Conservation (phyloP, 768 basidiomycete species). For the Mycena rebaudengoi region DNA sequence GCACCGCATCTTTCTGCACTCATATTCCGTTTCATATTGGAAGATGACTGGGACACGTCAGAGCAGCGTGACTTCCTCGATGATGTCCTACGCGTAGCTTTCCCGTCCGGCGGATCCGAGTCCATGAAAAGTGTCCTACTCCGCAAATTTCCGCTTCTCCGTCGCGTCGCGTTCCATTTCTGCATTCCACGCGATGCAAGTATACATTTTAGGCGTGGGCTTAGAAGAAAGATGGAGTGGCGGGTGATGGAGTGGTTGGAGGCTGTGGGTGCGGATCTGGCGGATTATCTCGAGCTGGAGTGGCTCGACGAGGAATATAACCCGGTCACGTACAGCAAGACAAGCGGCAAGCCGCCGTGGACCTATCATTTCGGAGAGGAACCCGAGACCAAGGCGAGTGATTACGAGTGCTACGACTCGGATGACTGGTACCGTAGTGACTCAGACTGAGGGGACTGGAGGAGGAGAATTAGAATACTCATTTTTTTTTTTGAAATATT, state of each 20-base stretch:
- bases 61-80: background rate
- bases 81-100: background rate
- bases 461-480: too few relatives aligned
- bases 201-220: slow-evolving; percentile 10
- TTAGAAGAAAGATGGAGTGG: slow-evolving; percentile 5
- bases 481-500: too few relatives aligned
- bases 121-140: background rate
- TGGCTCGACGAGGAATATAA: background rate
- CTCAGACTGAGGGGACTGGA: too few relatives aligned
- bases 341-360: slow-evolving; percentile 12
- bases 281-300: background rate
- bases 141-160: background rate
- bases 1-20: slow-evolving; percentile 5
- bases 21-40: background rate
- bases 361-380: background rate
- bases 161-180: background rate
- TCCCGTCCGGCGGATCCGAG: background rate
- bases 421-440: too few relatives aligned
- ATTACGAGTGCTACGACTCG: too few relatives aligned
- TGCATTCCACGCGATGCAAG: background rate
- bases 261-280: background rate
- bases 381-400: slow-evolving; percentile 8
- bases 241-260: background rate
- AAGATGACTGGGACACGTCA: background rate
- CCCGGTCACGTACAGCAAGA: slow-evolving; percentile 5